Evolutionary conservation across 225 moss, liverwort and hornwort genomes (phyloP).

Genomic region (Polytrichum commune): DNA sequence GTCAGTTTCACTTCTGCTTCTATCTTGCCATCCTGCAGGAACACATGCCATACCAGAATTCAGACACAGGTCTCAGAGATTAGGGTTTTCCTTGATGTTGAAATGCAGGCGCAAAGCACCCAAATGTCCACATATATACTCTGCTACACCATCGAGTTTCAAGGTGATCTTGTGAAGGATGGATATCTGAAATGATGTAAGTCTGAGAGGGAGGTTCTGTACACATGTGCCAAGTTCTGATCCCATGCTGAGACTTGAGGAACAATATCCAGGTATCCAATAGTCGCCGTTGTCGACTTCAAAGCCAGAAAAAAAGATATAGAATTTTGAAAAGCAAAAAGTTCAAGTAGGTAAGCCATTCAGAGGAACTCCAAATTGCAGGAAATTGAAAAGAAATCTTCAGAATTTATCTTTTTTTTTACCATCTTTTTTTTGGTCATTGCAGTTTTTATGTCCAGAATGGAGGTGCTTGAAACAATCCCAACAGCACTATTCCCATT

Average conservation of each 20-base stretch:
- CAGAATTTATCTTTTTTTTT: too few species aligned
- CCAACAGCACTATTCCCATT: slow-evolving; percentile 25
- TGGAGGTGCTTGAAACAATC: slow-evolving; percentile 24
- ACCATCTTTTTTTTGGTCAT: slow-evolving; percentile 17
- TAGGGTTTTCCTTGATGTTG: too few species aligned
- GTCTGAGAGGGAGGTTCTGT: too few species aligned
- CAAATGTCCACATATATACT: too few species aligned
- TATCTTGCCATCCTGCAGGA: slow-evolving; percentile 77
- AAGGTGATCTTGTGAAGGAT: too few species aligned
- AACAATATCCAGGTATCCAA: too few species aligned
- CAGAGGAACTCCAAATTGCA: slow-evolving; percentile 22
- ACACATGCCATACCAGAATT: slow-evolving; percentile 4
- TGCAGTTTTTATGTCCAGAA: slow-evolving; percentile 17
- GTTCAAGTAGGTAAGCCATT: slow-evolving; percentile 8
- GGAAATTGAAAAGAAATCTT: slow-evolving; percentile 12
- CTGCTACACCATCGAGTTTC: too few species aligned
- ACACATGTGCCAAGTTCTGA: too few species aligned
- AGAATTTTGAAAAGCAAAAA: not conserved
- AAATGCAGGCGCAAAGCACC: too few species aligned
- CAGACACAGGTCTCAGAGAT: slow-evolving; percentile 7
- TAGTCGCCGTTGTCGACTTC: not conserved
- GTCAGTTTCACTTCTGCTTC: slow-evolving; percentile 89
- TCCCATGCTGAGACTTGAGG: too few species aligned
- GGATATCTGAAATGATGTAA: too few species aligned
- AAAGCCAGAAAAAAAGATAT: slow-evolving; percentile 3